Conservation (phyloP, 2,329 filamentous ascomycete genomes). For the Colletotrichum sp. region DNA sequence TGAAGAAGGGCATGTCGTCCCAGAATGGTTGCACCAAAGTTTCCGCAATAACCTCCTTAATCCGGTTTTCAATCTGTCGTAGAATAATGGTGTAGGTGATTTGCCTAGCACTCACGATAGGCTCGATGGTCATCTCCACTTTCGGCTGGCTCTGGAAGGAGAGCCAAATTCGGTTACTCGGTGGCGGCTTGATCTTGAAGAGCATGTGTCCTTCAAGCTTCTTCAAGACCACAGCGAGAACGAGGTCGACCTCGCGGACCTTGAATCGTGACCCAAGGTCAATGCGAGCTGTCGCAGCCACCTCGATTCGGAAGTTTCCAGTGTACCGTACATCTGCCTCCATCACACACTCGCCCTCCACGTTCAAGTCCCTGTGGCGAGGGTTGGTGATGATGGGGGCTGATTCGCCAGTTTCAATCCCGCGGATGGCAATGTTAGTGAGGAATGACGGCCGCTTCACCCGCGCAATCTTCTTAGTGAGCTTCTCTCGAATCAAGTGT, state of each 20-base stretch:
- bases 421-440: conserved; percentile 80
- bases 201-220: conserved; percentile 85
- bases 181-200: conserved; percentile 90
- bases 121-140: conserved; percentile 92
- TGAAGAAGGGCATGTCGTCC: conserved; percentile 93
- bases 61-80: conserved; percentile 91
- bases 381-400: conserved; percentile 91
- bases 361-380: conserved; percentile 84
- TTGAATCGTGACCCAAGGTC: conserved; percentile 91
- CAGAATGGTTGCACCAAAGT: conserved; percentile 92
- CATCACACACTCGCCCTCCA: conserved; percentile 87
- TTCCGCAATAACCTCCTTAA: conserved; percentile 92
- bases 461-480: conserved; percentile 94
- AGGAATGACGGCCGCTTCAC: conserved; percentile 93
- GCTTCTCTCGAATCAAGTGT: conserved; percentile 79
- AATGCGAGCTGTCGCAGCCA: conserved; percentile 91
- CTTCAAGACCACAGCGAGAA: conserved; percentile 85
- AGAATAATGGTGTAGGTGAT: conserved; percentile 95
- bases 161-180: conserved; percentile 96
- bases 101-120: conserved; percentile 92
- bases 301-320: conserved; percentile 87
- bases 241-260: conserved; percentile 84
- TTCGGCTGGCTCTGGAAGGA: conserved; percentile 94
- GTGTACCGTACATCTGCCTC: conserved; percentile 90
- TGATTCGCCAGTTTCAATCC: conserved; percentile 84